phyloP scores from a whole-genome alignment of 306 rosid species.

The Cercis canadensis region DNA sequence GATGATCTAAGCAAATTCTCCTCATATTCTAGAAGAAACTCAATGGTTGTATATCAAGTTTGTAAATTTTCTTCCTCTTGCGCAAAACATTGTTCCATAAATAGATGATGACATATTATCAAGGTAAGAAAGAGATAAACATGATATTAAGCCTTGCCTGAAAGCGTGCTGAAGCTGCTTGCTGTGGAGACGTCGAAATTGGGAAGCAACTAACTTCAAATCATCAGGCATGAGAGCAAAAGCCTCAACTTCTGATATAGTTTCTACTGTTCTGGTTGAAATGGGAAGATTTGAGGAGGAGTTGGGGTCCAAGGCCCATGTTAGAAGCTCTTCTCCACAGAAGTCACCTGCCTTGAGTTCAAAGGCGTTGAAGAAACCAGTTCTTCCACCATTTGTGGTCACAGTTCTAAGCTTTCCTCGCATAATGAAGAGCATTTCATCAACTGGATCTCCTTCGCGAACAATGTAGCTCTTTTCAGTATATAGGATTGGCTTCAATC shows the following conservation, averaged over 20 bases:
- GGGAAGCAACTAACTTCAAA: slow-evolving; percentile 72
- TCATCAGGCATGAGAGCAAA: slow-evolving; percentile 82
- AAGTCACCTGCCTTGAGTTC: slow-evolving; percentile 80
- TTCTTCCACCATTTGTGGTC: slow-evolving; percentile 79
- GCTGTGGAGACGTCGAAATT: slow-evolving; percentile 72
- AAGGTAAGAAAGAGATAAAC: slow-evolving; percentile 3
- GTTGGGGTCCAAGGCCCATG: slow-evolving; percentile 86
- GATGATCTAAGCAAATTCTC: neutral
- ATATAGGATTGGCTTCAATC: slow-evolving; percentile 76
- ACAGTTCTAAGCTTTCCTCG: slow-evolving; percentile 63
- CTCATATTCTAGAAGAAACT: neutral
- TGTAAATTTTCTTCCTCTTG: neutral
- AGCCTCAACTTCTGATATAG: slow-evolving; percentile 84
- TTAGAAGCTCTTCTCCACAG: slow-evolving; percentile 95
- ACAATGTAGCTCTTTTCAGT: slow-evolving; percentile 65
- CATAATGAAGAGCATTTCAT: slow-evolving; percentile 87
- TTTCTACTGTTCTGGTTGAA: slow-evolving; percentile 75
- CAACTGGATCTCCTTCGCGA: slow-evolving; percentile 93
- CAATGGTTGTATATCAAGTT: neutral
- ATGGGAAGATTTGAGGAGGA: slow-evolving; percentile 67
- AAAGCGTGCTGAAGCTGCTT: slow-evolving; percentile 70
- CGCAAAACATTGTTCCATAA: neutral
- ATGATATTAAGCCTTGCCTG: slow-evolving; percentile 57
- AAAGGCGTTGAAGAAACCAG: slow-evolving; percentile 65
- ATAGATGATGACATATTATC: neutral